These are phyloP conservation scores for Kazachstania bromeliacearum DNA, from an alignment of 805 yeast genomes.

Conservation along the genomic window DNA sequence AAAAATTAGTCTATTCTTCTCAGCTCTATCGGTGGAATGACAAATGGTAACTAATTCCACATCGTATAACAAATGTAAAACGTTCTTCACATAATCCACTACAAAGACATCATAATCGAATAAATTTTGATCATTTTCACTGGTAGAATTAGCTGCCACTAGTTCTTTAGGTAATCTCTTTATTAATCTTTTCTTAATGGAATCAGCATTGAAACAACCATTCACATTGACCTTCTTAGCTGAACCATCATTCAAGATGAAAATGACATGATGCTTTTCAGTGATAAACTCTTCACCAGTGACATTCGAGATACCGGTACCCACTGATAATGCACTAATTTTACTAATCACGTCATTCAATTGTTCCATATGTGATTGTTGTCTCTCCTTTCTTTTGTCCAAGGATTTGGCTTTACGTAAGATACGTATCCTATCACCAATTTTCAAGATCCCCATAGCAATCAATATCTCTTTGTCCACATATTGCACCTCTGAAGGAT, in stretches of 20 bases:
- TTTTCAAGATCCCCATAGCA: slow-evolving; percentile 62
- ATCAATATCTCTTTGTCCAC: slow-evolving; percentile 54
- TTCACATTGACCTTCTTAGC: slow-evolving; percentile 58
- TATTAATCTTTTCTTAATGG: slow-evolving; percentile 62
- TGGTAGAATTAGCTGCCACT: slow-evolving; percentile 6
- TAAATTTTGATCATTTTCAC: slow-evolving; percentile 21
- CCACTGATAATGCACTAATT: slow-evolving; percentile 15
- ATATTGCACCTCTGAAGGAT: slow-evolving; percentile 21
- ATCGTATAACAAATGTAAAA: slow-evolving; percentile 48
- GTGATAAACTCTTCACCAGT: slow-evolving; percentile 25
- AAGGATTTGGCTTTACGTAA: slow-evolving; percentile 43
- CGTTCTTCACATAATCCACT: slow-evolving; percentile 35
- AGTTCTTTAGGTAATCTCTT: slow-evolving; percentile 37
- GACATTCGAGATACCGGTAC: neutral
- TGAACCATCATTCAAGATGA: slow-evolving; percentile 68
- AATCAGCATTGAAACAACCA: slow-evolving; percentile 73
- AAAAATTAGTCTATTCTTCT: slow-evolving; percentile 58
- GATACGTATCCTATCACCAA: slow-evolving; percentile 76
- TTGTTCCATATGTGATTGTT: too few species aligned
- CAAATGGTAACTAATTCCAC: slow-evolving; percentile 77
- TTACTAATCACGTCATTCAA: slow-evolving; percentile 17
- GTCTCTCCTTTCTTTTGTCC: slow-evolving; percentile 27
- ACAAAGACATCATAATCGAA: slow-evolving; percentile 51
- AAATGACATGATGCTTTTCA: slow-evolving; percentile 43
- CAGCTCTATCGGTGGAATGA: slow-evolving; percentile 61